Percentiles rank a stretch among this genome's conserved stretches.
These are phyloP conservation scores for Aspergillus pseudoglaucus DNA, from an alignment of 2,329 filamentous ascomycete species.

Conservation along the genomic window DNA sequence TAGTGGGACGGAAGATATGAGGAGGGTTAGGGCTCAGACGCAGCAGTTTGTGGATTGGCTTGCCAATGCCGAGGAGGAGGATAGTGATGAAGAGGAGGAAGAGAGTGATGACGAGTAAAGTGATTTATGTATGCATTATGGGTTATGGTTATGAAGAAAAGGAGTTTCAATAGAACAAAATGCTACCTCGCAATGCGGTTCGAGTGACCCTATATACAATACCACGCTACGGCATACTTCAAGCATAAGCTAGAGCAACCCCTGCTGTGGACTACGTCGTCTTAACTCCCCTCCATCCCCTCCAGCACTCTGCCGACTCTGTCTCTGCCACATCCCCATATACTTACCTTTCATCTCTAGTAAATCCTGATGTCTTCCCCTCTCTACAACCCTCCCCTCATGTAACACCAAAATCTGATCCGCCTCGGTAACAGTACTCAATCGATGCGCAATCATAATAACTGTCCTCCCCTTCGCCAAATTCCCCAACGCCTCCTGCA, in stretches of 20 bases:
- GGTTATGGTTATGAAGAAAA: not conserved
- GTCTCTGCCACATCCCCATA: constrained; percentile 81
- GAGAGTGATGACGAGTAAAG: constrained; percentile 31
- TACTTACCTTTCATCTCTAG: constrained; percentile 66
- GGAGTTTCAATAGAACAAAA: too few relatives aligned
- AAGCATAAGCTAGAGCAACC: too few relatives aligned
- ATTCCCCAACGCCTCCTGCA: constrained; percentile 76
- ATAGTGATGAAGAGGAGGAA: constrained; percentile 62
- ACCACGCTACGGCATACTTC: too few relatives aligned
- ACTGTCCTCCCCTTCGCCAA: constrained; percentile 82
- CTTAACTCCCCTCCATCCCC: too few relatives aligned
- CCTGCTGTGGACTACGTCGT: too few relatives aligned
- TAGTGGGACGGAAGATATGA: constrained; percentile 61
- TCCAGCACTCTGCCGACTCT: constrained; percentile 50
- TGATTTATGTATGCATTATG: not conserved
- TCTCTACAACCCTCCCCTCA: constrained; percentile 67
- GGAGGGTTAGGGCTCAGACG: constrained; percentile 64
- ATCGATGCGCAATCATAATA: constrained; percentile 86
- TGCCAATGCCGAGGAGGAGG: constrained; percentile 66
- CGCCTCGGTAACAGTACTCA: constrained; percentile 79
- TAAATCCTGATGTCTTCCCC: constrained; percentile 71
- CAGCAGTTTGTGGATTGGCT: constrained; percentile 77
- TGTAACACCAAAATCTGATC: constrained; percentile 78
- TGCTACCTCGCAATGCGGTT: too few relatives aligned
- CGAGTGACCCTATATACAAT: constrained; percentile 1